Percentiles rank a stretch among this genome's conserved stretches.
Conservation (phyloP, 2,329 filamentous ascomycete genomes). For the Colletotrichum acutatum region DNA sequence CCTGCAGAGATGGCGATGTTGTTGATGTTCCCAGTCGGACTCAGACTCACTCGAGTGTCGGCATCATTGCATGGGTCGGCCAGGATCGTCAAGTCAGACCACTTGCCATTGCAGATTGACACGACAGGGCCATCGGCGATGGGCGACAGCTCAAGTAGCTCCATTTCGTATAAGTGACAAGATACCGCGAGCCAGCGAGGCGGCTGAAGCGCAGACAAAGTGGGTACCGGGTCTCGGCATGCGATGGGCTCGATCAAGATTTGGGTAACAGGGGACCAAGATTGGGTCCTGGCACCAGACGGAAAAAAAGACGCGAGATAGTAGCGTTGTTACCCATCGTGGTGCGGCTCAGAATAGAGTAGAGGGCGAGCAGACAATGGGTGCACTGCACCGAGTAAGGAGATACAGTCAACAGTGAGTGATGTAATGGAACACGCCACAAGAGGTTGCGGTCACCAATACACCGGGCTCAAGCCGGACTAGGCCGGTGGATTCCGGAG, state of each 20-base stretch:
- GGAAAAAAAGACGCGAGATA: neutral
- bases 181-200: neutral
- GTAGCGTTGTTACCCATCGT: neutral
- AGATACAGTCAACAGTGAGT: neutral
- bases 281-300: neutral
- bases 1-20: neutral
- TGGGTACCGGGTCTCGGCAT: slow-evolving; percentile 2
- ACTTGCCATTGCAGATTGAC: slow-evolving; percentile 1
- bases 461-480: slow-evolving; percentile 20
- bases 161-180: neutral
- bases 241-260: neutral
- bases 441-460: slow-evolving; percentile 19
- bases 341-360: neutral
- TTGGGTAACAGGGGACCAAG: neutral
- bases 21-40: neutral
- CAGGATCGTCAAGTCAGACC: slow-evolving; percentile 22
- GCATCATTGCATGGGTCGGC: neutral
- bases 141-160: neutral
- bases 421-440: slow-evolving; percentile 33
- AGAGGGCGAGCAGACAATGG: neutral
- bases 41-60: neutral
- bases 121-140: slow-evolving; percentile 19
- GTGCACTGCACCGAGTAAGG: neutral
- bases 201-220: neutral
- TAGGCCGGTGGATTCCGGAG: neutral